These are phyloP conservation scores for Penicillium sp. DNA, from an alignment of 2,329 filamentous ascomycete species.

Conservation along the genomic window DNA sequence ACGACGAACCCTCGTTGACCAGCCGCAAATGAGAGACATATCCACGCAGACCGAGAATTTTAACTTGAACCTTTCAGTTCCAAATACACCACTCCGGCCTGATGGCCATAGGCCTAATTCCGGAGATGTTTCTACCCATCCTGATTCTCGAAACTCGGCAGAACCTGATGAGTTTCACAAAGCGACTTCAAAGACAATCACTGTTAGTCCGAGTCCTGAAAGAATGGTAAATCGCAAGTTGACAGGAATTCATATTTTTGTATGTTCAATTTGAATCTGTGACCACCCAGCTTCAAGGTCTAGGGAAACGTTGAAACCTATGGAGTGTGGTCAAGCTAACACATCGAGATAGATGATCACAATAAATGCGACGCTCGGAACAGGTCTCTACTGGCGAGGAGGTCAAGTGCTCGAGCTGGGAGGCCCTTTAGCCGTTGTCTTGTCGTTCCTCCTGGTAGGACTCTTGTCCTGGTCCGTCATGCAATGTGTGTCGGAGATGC, in stretches of 20 bases:
- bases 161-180: neutral
- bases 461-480: slow-evolving; percentile 38
- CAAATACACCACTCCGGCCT: neutral
- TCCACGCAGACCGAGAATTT: neutral
- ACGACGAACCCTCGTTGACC: neutral
- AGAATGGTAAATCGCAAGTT: neutral
- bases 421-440: slow-evolving; percentile 35
- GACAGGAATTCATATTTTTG: neutral
- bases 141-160: neutral
- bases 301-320: neutral
- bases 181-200: neutral
- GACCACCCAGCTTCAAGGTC: neutral
- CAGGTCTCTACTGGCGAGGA: slow-evolving; percentile 36
- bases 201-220: neutral
- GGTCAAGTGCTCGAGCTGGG: slow-evolving; percentile 38
- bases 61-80: neutral
- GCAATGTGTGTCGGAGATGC: slow-evolving; percentile 44
- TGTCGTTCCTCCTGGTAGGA: slow-evolving; percentile 38
- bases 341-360: slow-evolving; percentile 35
- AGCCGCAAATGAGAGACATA: neutral
- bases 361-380: slow-evolving; percentile 39
- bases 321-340: neutral
- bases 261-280: neutral
- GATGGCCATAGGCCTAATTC: neutral
- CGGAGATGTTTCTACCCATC: neutral